Base-by-base conservation (phyloP, 345 rosid genomes). In the Garcia nutans region DNA sequence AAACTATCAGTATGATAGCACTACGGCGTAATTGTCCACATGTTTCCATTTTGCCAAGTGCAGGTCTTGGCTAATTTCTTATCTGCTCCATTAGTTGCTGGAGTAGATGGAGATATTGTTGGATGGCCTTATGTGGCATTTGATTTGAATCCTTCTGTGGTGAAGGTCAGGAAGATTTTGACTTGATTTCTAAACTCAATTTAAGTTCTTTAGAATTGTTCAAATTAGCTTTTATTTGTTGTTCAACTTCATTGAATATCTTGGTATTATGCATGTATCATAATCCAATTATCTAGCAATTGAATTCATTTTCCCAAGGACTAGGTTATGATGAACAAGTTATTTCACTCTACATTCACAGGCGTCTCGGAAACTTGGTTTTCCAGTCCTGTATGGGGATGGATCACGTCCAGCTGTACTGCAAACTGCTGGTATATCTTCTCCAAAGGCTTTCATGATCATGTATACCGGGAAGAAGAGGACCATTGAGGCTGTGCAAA, bases 21-120 rank as follows among this genome's bases (percentile, higher is more conserved):
- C 62, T 45, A 74, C 54, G 54, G 71, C 68, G 33, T 33, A 24
- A 54, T 23, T 19, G 12, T 47, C 42, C 44, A 23, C 52, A 45
- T 44, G 33, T 80, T 69, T 59, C 61, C 56, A 75, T 81, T 49
- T 65, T 75, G 37, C 54, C 66, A 37, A 28, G 3, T 77, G 76
- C 88, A 94, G 98, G 95, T 95, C 72, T 89, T 95, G 41, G 97
- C 97, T 71, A 95, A 95, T 84, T 92, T 95, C 80, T 86, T 95
- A 82, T 86, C 97, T 24, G 86, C 97, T 6, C 99, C 97, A 2
- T 84, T 95, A 81, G 89, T 87, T 76, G 81, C 97, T 74, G 96
- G 92, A 74, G 73, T 75, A 67, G 97, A 91, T 63, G 82, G 84
- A 5, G 86, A 84, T 57, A 64, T 71, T 68, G 86, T 82, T 54